Evolutionary conservation across 2,329 filamentous ascomycete genomes (phyloP).

Genomic region (Penicillium sp.): DNA sequence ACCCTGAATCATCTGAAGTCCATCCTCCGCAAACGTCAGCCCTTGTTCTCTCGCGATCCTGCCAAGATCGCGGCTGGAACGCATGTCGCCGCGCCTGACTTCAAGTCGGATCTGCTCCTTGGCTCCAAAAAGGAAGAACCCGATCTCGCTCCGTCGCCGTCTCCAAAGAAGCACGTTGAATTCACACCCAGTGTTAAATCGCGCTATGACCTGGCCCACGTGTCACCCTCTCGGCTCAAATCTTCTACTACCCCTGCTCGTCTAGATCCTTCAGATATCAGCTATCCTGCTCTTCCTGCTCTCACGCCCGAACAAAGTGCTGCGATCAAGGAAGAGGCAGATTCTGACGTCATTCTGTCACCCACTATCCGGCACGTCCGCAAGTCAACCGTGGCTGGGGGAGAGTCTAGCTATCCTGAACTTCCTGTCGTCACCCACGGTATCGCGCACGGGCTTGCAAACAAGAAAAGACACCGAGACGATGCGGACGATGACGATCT

Average conservation of each 20-base stretch:
- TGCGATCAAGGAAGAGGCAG: constrained; percentile 5
- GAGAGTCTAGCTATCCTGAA: constrained; percentile 21
- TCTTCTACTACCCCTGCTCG: constrained; percentile 23
- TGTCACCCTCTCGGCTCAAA: constrained; percentile 40
- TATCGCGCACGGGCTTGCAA: constrained; percentile 36
- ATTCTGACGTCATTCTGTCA: constrained; percentile 13
- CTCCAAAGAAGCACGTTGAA: constrained; percentile 71
- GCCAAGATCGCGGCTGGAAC: constrained; percentile 56
- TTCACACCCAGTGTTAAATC: constrained; percentile 67
- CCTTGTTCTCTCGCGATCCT: constrained; percentile 56
- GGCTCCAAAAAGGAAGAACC: constrained; percentile 22
- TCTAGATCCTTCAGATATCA: constrained; percentile 23
- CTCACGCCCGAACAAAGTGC: constrained; percentile 33
- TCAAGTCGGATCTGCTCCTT: constrained; percentile 48
- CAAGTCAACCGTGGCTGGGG: constrained; percentile 22
- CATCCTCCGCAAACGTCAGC: constrained; percentile 55
- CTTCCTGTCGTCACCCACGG: constrained; percentile 35
- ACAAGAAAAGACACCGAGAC: constrained; percentile 37
- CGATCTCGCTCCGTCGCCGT: constrained; percentile 54
- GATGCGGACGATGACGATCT: constrained; percentile 25
- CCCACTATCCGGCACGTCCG: constrained; percentile 40
- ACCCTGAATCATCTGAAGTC: constrained; percentile 53
- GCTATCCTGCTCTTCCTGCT: constrained; percentile 34
- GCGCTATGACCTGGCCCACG: constrained; percentile 29
- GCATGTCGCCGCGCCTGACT: constrained; percentile 40